Percentiles rank a stretch among this genome's conserved stretches.
phyloP scores from a whole-genome alignment of 805 yeast genomes.

The Lachancea fermentati region DNA sequence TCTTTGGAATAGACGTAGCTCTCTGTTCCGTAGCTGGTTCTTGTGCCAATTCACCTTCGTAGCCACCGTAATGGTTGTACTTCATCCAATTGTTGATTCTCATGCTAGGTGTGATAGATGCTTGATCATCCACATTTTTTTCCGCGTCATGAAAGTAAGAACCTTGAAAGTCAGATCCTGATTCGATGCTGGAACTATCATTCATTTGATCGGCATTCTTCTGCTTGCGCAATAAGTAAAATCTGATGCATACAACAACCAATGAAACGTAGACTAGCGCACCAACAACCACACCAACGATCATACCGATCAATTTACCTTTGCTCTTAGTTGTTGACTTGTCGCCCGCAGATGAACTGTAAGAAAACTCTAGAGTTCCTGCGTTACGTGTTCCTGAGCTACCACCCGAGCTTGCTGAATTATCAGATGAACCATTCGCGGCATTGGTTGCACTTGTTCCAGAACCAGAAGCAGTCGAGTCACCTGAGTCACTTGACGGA shows the following conservation, averaged over 20 bases:
- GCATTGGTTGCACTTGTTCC: conserved; percentile 67
- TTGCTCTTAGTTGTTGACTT: conserved; percentile 25
- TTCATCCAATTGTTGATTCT: conserved; percentile 32
- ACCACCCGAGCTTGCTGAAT: conserved; percentile 11
- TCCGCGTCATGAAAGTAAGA: conserved; percentile 3
- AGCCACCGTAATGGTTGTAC: conserved; percentile 20
- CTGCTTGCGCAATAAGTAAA: conserved; percentile 36
- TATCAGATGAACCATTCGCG: conserved; percentile 34
- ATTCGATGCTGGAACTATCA: conserved; percentile 15
- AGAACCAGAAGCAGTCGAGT: conserved; percentile 63
- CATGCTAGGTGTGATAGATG: conserved; percentile 24
- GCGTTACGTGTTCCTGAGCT: conserved; percentile 22
- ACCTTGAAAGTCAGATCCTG: conserved; percentile 11
- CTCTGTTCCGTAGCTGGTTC: conserved; percentile 11
- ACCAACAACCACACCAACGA: conserved; percentile 80
- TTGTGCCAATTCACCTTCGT: conserved; percentile 18
- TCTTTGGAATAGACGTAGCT: conserved; percentile 35
- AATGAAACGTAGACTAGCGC: conserved; percentile 57
- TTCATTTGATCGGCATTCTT: conserved; percentile 16
- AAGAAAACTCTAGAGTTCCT: conserved; percentile 12
- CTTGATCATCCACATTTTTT: conserved; percentile 12
- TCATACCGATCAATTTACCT: conserved; percentile 63
- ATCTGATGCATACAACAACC: conserved; percentile 50
- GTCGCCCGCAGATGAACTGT: conserved; percentile 12
- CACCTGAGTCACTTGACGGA: conserved; percentile 43